These are phyloP conservation scores for Telopea speciosissima DNA, from an alignment of 177 flowering plant species.

Conservation along the genomic window DNA sequence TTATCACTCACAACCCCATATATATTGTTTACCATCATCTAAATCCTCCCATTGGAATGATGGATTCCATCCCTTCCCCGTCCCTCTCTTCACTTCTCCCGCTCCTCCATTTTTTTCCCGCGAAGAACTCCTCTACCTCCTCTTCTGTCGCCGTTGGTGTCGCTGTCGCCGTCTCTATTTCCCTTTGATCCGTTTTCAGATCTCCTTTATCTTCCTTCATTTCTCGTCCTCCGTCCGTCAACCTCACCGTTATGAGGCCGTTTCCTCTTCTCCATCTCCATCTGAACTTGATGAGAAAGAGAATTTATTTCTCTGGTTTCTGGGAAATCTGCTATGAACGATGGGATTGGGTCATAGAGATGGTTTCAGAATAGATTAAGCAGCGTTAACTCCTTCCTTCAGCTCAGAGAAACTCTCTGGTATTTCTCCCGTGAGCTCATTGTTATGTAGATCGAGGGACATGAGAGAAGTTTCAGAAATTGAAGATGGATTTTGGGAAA, in stretches of 20 bases:
- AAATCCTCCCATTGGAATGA: constrained; percentile 15
- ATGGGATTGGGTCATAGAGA: constrained; percentile 58
- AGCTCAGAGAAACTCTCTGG: constrained; percentile 53
- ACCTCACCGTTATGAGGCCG: constrained; percentile 1
- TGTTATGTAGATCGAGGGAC: constrained; percentile 66
- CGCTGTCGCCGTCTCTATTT: constrained; percentile 19
- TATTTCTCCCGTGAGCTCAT: constrained; percentile 59
- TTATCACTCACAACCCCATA: no score
- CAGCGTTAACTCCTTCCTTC: constrained; percentile 43
- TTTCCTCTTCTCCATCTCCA: constrained; percentile 14
- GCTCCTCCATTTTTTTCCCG: constrained; percentile 12
- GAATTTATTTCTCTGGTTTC: no score
- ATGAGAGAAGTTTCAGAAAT: no score
- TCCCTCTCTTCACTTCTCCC: background rate
- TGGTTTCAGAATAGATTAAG: constrained; percentile 59
- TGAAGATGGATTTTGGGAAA: no score
- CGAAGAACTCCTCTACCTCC: constrained; percentile 38
- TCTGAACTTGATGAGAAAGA: no score
- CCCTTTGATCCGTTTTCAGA: constrained; percentile 18
- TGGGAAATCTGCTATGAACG: constrained; percentile 59
- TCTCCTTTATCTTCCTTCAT: constrained; percentile 1
- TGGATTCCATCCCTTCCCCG: constrained; percentile 13
- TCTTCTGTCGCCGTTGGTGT: constrained; percentile 21
- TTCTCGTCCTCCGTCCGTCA: constrained; percentile 7
- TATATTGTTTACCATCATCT: constrained; percentile 4